phyloP scores from a whole-genome alignment of 1,284 basidiomycete species.

The Wallemia mellicola region DNA sequence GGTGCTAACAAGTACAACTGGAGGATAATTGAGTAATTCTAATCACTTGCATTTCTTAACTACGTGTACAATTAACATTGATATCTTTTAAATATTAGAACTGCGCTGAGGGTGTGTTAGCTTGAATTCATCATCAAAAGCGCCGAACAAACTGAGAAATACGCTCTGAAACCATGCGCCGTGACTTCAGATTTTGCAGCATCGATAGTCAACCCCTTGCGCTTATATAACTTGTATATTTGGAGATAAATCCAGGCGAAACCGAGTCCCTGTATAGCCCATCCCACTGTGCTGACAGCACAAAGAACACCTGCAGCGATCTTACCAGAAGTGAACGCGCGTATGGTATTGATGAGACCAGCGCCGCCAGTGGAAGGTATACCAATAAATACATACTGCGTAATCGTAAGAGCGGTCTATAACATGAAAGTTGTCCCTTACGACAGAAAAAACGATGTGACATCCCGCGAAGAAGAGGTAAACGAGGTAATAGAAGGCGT shows the following conservation, averaged over 20 bases:
- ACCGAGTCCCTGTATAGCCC: conserved; percentile 56
- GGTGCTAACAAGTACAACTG: neutral
- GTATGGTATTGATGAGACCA: conserved; percentile 75
- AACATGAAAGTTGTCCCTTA: too few relatives aligned
- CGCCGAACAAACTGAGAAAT: too few relatives aligned
- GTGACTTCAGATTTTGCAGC: conserved; percentile 64
- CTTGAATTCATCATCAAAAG: too few relatives aligned
- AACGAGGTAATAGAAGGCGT: conserved; percentile 9
- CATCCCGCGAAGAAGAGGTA: conserved; percentile 87
- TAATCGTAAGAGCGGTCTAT: too few relatives aligned
- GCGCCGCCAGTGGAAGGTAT: conserved; percentile 54
- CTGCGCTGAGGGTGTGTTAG: too few relatives aligned
- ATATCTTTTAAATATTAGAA: conserved; percentile 11
- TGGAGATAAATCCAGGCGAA: conserved; percentile 52
- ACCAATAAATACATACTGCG: conserved; percentile 12
- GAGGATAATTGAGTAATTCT: neutral
- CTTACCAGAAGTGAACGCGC: conserved; percentile 26
- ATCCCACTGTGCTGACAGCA: conserved; percentile 49
- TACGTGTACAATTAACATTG: neutral
- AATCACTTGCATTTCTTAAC: neutral
- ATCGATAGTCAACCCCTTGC: conserved; percentile 50
- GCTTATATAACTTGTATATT: conserved; percentile 56
- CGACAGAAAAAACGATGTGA: conserved; percentile 62
- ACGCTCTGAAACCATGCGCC: conserved; percentile 53
- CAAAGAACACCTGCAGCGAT: conserved; percentile 49